Evolutionary conservation across 164 flowering plant species (phyloP).

Genomic region (Tinospora cordifolia): DNA sequence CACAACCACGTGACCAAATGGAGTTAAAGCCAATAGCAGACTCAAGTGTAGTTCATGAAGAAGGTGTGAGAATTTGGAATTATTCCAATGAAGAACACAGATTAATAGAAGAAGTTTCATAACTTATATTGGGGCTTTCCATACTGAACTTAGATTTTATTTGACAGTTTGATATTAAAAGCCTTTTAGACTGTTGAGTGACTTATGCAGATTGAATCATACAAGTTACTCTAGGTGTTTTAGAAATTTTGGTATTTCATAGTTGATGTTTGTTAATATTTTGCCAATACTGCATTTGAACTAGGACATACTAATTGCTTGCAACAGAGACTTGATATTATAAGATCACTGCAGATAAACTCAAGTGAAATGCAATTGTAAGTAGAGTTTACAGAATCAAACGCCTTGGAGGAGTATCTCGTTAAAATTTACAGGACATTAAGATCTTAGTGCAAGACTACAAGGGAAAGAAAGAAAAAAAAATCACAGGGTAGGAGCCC

Average conservation of each 20-base stretch:
- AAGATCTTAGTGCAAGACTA: conserved; percentile 6
- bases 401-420: conserved; percentile 11
- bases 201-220: background rate
- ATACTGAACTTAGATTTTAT: background rate
- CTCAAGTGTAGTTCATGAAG: background rate
- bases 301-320: background rate
- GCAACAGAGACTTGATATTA: background rate
- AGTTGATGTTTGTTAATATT: background rate
- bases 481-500: conserved; percentile 66
- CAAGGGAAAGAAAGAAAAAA: background rate
- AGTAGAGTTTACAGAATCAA: conserved; percentile 10
- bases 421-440: conserved; percentile 17
- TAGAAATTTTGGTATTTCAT: background rate
- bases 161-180: background rate
- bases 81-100: background rate
- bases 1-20: background rate
- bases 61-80: background rate
- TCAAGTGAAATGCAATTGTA: conserved; percentile 3
- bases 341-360: background rate
- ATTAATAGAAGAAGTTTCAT: background rate
- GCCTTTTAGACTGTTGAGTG: background rate
- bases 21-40: background rate
- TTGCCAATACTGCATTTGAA: background rate
- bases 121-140: background rate
- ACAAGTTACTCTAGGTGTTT: background rate